These are phyloP conservation scores for Podospora fimiseda DNA, from an alignment of 495 filamentous ascomycete species.

Conservation along the genomic window DNA sequence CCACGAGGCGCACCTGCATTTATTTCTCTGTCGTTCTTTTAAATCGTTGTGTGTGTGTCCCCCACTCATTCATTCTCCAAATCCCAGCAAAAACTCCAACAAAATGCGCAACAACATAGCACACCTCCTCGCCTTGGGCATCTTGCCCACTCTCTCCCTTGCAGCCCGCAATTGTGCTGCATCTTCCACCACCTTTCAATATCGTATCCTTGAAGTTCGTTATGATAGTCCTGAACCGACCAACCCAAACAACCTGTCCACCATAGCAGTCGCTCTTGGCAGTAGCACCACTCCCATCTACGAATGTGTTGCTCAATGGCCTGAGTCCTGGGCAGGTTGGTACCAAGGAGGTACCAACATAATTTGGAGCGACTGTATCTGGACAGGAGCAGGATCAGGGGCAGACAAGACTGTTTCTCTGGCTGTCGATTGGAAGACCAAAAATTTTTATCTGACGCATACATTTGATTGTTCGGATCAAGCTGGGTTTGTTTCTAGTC, in stretches of 20 bases:
- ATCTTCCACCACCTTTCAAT: constrained; percentile 19
- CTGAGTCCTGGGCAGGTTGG: constrained; percentile 32
- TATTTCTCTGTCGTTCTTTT: too few relatives aligned
- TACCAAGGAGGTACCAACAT: constrained; percentile 26
- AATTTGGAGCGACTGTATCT: constrained; percentile 40
- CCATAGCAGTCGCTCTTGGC: constrained; percentile 30
- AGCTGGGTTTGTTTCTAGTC: constrained; percentile 24
- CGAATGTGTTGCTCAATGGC: constrained; percentile 37
- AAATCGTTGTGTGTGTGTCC: too few relatives aligned
- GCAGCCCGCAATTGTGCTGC: constrained; percentile 26
- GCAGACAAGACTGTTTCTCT: constrained; percentile 32
- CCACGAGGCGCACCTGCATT: too few relatives aligned
- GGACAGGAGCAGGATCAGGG: constrained; percentile 30
- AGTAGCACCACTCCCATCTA: constrained; percentile 24
- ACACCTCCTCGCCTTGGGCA: background rate
- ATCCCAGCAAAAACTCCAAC: too few relatives aligned
- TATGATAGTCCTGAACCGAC: constrained; percentile 31
- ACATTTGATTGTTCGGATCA: constrained; percentile 33
- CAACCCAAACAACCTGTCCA: constrained; percentile 24
- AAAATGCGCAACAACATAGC: background rate
- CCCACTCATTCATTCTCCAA: too few relatives aligned
- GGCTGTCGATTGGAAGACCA: constrained; percentile 34
- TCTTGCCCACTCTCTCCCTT: background rate
- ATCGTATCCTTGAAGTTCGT: constrained; percentile 27
- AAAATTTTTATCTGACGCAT: constrained; percentile 31